Base-by-base conservation (phyloP, 345 rosid species). In the Carallia pectinifolia region DNA sequence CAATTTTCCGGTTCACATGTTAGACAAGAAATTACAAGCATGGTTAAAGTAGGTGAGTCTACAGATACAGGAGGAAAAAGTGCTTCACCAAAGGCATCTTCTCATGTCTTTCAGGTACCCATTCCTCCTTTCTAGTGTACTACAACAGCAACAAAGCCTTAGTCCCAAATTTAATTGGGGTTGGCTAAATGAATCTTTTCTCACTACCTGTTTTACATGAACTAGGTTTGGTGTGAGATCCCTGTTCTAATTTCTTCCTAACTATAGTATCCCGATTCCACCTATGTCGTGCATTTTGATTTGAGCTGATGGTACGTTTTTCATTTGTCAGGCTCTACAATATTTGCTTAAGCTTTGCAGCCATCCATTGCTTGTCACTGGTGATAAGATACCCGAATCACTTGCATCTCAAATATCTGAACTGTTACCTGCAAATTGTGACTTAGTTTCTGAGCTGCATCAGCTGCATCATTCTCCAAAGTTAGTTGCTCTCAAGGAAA, bases 301-400 rank as follows among this genome's bases (percentile, higher is more conserved):
- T 56, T 56, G 27, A 56, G 6, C 31, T 56, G 60, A 7, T 8
- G 3, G 31, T 5, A 27, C n/a, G n/a, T n/a, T 59, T 79, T 27
- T 68, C 36, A 30, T 78, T 58, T 79, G 70, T 73, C 85, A 95
- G 99, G 99, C 98, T 58, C 85, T 95, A 71, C 97, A 95, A 64
- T 95, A 95, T 81, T 81, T 92, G 88, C 89, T 95, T 70, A 95
- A 95, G 75, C 97, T 95, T 62, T 95, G 99, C 80, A 92, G 99
- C 79, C 99, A 95, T 87, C 99, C 99, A 31, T 84, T 95, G 86
- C 98, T 95, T 79, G 99, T 92, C 18, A 76, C 80, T 76, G 91
- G 89, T 54, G 94, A 95, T 54, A 90, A 83, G 74, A 75, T 88
- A 75, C 73, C 89, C 31, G 96, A 88, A 69, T 73, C 90, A 16